phyloP scores from a whole-genome alignment of 2,329 filamentous ascomycete species.

The Botrytis pseudocinerea region DNA sequence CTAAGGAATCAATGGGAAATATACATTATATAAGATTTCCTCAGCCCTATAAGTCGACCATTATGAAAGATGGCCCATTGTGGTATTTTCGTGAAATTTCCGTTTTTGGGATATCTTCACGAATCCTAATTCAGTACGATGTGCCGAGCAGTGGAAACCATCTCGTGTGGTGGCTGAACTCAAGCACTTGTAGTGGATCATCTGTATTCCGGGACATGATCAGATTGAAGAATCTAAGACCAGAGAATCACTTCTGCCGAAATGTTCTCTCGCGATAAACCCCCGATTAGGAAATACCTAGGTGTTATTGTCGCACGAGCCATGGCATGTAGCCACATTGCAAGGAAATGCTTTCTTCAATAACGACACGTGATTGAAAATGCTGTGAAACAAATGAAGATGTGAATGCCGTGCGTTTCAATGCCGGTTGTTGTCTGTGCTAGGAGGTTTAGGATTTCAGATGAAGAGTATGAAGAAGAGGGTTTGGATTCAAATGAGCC shows the following conservation, averaged over 20 bases:
- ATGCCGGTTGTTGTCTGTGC: neutral
- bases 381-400: neutral
- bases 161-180: neutral
- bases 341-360: neutral
- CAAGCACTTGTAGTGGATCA: slow-evolving; percentile 8
- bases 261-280: neutral
- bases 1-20: neutral
- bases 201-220: neutral
- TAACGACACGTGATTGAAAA: neutral
- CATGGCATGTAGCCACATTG: neutral
- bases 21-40: neutral
- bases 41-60: neutral
- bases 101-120: slow-evolving; percentile 4
- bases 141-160: neutral
- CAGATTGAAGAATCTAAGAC: neutral
- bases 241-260: neutral
- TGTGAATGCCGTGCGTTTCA: neutral
- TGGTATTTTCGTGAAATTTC: neutral
- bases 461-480: neutral
- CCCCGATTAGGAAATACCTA: neutral
- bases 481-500: neutral
- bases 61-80: neutral
- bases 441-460: neutral
- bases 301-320: slow-evolving; percentile 1
- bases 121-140: neutral